These are phyloP conservation scores for Epichloe bromicola DNA, from an alignment of 2,329 filamentous ascomycete genomes.

Conservation along the genomic window DNA sequence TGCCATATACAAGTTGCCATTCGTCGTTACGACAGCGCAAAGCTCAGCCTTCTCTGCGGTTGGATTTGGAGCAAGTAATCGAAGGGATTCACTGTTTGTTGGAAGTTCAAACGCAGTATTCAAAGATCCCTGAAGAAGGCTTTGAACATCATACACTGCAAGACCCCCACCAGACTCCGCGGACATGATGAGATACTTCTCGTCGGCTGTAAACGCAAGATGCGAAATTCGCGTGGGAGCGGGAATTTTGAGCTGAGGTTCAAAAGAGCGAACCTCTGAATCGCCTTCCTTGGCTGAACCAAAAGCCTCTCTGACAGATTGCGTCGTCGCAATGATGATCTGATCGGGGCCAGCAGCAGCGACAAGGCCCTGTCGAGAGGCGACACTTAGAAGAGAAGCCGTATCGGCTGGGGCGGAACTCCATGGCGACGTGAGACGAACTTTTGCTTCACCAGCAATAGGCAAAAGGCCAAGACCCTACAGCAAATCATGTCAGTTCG, in stretches of 20 bases:
- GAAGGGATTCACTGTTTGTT: slow-evolving; percentile 62
- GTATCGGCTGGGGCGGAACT: slow-evolving; percentile 60
- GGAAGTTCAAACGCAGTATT: slow-evolving; percentile 61
- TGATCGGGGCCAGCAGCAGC: slow-evolving; percentile 77
- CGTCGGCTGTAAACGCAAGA: slow-evolving; percentile 81
- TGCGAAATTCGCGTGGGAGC: slow-evolving; percentile 72
- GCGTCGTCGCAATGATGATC: slow-evolving; percentile 63
- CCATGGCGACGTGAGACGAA: slow-evolving; percentile 73
- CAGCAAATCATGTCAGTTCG: background rate
- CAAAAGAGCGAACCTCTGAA: slow-evolving; percentile 54
- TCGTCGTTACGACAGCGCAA: slow-evolving; percentile 66
- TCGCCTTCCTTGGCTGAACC: slow-evolving; percentile 44
- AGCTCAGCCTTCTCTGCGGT: slow-evolving; percentile 57
- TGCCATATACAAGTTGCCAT: slow-evolving; percentile 72
- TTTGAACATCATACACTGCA: slow-evolving; percentile 66
- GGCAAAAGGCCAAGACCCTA: slow-evolving; percentile 70
- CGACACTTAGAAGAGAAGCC: slow-evolving; percentile 73
- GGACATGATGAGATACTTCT: slow-evolving; percentile 69
- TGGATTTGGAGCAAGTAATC: slow-evolving; percentile 70
- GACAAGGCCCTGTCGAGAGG: slow-evolving; percentile 65
- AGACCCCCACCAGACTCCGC: slow-evolving; percentile 76
- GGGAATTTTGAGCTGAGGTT: slow-evolving; percentile 59
- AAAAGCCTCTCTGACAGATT: slow-evolving; percentile 66
- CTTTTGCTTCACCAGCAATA: slow-evolving; percentile 66
- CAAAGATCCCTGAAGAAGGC: slow-evolving; percentile 51